Percentiles rank a stretch among this genome's conserved stretches.
Conservation (phyloP, 2,329 filamentous ascomycete species). For the Lecanosticta acicola region DNA sequence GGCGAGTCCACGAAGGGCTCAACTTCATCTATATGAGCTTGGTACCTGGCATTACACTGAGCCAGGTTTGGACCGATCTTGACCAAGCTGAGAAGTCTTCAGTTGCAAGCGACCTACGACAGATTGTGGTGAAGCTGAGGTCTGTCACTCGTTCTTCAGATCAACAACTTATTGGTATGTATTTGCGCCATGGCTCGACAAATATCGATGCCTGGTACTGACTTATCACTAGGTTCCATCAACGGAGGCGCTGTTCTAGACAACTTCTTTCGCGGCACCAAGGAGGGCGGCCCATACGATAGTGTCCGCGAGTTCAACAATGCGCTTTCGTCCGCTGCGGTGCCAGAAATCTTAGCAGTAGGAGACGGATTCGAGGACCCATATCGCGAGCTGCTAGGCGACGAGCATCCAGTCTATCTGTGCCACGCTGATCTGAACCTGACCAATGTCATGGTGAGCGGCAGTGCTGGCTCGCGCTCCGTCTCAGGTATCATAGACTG, state of each 20-base stretch:
- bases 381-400: neutral
- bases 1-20: neutral
- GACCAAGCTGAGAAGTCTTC: neutral
- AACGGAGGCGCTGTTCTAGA: neutral
- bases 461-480: slow-evolving; percentile 30
- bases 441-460: slow-evolving; percentile 40
- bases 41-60: slow-evolving; percentile 1
- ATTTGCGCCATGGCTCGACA: too few species aligned
- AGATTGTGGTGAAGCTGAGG: neutral
- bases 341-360: neutral
- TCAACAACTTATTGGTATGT: neutral
- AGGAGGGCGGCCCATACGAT: neutral
- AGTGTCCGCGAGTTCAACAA: neutral
- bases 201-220: neutral
- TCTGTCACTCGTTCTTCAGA: neutral
- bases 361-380: neutral
- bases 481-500: slow-evolving; percentile 46
- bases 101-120: neutral
- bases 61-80: neutral
- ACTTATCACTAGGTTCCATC: neutral
- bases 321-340: neutral
- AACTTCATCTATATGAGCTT: slow-evolving; percentile 8
- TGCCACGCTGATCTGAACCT: slow-evolving; percentile 7
- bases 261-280: neutral
- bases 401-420: slow-evolving; percentile 2